Percentiles rank a stretch among this genome's conserved stretches.
Conservation (phyloP, 768 basidiomycete genomes). For the Ephemerocybe angulata region DNA sequence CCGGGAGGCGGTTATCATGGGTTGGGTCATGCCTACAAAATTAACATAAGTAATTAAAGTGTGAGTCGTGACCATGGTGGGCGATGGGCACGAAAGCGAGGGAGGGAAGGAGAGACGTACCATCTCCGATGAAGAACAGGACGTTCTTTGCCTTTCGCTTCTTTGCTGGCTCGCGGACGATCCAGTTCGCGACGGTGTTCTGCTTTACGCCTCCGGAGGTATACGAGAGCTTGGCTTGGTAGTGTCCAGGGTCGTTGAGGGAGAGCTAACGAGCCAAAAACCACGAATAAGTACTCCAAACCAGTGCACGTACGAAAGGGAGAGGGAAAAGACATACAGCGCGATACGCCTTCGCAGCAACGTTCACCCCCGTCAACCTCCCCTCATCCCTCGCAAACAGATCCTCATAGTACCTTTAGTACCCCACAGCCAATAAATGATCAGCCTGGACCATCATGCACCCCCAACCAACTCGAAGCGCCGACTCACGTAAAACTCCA, state of each 20-base stretch:
- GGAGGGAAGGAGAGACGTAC: constrained; percentile 18
- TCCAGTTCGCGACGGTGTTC: constrained; percentile 40
- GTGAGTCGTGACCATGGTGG: not conserved
- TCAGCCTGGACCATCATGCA: not conserved
- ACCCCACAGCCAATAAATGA: not conserved
- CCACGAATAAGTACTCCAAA: not conserved
- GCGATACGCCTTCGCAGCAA: constrained; percentile 41
- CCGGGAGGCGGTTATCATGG: constrained; percentile 46
- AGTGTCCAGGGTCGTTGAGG: constrained; percentile 34
- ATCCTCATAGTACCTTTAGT: constrained; percentile 38
- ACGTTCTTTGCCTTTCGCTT: constrained; percentile 40
- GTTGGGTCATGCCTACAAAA: constrained; percentile 41
- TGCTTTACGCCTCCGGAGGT: constrained; percentile 27
- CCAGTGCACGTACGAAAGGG: not conserved
- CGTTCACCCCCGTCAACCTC: constrained; percentile 32
- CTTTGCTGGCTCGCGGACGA: constrained; percentile 32
- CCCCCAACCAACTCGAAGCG: not conserved
- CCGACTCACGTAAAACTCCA: constrained; percentile 38
- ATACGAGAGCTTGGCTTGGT: constrained; percentile 36
- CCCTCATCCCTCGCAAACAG: constrained; percentile 38
- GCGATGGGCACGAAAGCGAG: too few species aligned
- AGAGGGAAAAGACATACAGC: constrained; percentile 25
- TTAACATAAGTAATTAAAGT: not conserved
- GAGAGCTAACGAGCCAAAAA: constrained; percentile 23
- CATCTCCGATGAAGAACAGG: constrained; percentile 45